Evolutionary conservation across 371 early-diverging fungal genomes (phyloP), one percentile per base, ranked within the genome.

Genomic region (Lichtheimia ramosa): DNA sequence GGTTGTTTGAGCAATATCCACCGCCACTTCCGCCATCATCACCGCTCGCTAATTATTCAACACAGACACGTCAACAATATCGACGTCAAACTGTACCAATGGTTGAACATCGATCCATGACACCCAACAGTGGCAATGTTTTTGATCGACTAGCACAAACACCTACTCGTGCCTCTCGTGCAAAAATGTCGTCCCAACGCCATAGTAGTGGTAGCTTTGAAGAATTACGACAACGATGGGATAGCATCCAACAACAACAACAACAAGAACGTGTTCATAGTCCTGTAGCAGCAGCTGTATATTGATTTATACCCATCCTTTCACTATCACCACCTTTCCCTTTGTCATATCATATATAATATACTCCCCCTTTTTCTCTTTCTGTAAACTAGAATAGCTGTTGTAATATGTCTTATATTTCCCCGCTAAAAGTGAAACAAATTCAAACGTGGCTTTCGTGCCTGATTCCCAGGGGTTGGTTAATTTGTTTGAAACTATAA

Each of bases 121-220:
- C 77, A 10, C 77, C 77, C 1, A 58, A 27, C 5, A 62, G 10
- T 34, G 71, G 67, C 14, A 79, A 75, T 46, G 76, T 79, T 0
- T 79, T 79, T 65, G 72, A 58, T 34, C 71, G 79, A 12, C 62
- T 79, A 23, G 61, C 79, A 8, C 79, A 75, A 51, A 75, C 74
- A 5, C 76, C 75, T 8, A 79, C 79, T 0, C 62, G 75, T 48
- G 75, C 76, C 18, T 79, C 79, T 1, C 73, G 71, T 21, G 79
- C 79, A 16, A 75, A 74, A 43, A 68, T 79, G 57, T 57, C 73
- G 40, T 58, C 56, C 15, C 64, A 63, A 16, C 64, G 68, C 13
- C 61, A 68, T 42, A 68, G 68, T 34, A 64, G 64, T 13, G 58
- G 68, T 6, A 68, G 68, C 42, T 56, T 68, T n/a, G 68, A 68